A percentile compares a stretch with the other conserved stretches of the same genome.
These are phyloP conservation scores for Kwoniella botswanensis DNA, from an alignment of 768 basidiomycete genomes.

Conservation along the genomic window DNA sequence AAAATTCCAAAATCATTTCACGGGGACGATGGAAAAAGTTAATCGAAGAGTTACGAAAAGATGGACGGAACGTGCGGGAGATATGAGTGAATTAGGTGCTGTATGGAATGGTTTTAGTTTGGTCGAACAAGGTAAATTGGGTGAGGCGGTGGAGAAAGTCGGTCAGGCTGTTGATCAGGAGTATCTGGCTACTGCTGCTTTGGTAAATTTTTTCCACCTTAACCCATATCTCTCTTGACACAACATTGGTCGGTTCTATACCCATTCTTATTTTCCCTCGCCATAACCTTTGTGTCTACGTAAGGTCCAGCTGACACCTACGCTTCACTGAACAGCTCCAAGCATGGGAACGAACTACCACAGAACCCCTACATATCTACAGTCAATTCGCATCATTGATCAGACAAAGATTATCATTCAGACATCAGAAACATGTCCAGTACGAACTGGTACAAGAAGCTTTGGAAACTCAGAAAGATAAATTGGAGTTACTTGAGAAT, in stretches of 20 bases:
- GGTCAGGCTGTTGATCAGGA: conserved; percentile 95
- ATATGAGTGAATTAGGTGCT: conserved; percentile 88
- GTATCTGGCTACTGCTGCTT: conserved; percentile 85
- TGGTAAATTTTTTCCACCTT: conserved; percentile 64
- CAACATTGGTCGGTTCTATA: too few relatives aligned
- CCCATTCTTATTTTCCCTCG: too few relatives aligned
- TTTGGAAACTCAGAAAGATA: conserved; percentile 80
- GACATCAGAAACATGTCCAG: conserved; percentile 97
- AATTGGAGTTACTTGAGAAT: conserved; percentile 86
- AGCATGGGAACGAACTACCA: conserved; percentile 92
- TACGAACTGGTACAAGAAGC: conserved; percentile 94
- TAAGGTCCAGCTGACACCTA: too few relatives aligned
- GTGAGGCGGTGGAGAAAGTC: conserved; percentile 83
- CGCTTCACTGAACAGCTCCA: too few relatives aligned
- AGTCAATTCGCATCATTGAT: conserved; percentile 92
- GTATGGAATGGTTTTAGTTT: conserved; percentile 90
- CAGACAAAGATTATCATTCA: conserved; percentile 88
- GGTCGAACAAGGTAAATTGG: conserved; percentile 66
- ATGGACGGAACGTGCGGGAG: conserved; percentile 90
- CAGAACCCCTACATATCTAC: conserved; percentile 95
- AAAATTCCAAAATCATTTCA: conserved; percentile 91
- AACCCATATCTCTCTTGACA: neutral
- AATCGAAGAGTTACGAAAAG: conserved; percentile 88
- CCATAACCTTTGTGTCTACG: too few relatives aligned
- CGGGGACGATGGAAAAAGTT: conserved; percentile 94